These are phyloP conservation scores for Thraustochytrium aureum DNA, from an alignment of 352 stramenopile species.

Conservation along the genomic window DNA sequence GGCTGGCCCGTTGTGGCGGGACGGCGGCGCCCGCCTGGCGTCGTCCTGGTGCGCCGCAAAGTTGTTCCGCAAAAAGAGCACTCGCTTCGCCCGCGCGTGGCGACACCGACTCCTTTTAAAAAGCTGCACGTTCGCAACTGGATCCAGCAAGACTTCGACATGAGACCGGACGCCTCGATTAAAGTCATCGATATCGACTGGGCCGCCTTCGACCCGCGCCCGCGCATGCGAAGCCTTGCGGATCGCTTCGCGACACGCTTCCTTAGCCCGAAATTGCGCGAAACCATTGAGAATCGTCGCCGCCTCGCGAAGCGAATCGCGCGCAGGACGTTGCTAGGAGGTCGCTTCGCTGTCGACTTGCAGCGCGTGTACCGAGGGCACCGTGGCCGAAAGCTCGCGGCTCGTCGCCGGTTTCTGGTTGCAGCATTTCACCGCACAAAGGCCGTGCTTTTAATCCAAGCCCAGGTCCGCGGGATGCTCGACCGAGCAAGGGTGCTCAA, in stretches of 20 bases:
- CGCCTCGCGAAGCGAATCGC: background rate
- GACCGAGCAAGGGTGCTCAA: background rate
- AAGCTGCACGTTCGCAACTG: background rate
- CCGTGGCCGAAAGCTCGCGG: background rate
- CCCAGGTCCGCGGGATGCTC: background rate
- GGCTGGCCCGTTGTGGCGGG: background rate
- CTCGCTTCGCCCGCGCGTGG: slow-evolving; percentile 4
- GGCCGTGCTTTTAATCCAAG: background rate
- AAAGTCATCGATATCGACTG: slow-evolving; percentile 10
- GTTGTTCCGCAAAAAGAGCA: background rate
- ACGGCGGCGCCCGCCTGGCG: slow-evolving; percentile 4
- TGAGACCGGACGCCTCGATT: background rate
- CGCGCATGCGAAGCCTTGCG: background rate
- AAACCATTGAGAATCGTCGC: background rate
- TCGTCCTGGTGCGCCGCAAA: background rate
- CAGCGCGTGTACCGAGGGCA: slow-evolving; percentile 34
- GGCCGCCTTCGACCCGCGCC: background rate
- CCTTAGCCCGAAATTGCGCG: no score
- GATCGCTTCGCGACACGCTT: no score
- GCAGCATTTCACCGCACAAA: background rate
- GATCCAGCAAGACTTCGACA: background rate
- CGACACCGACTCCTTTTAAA: background rate
- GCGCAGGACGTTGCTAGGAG: background rate
- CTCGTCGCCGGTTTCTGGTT: background rate
- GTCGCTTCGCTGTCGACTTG: background rate